A percentile compares a stretch with the other conserved stretches of the same genome.
phyloP scores from a whole-genome alignment of 805 yeast genomes.

The Teunomyces pallodes region DNA sequence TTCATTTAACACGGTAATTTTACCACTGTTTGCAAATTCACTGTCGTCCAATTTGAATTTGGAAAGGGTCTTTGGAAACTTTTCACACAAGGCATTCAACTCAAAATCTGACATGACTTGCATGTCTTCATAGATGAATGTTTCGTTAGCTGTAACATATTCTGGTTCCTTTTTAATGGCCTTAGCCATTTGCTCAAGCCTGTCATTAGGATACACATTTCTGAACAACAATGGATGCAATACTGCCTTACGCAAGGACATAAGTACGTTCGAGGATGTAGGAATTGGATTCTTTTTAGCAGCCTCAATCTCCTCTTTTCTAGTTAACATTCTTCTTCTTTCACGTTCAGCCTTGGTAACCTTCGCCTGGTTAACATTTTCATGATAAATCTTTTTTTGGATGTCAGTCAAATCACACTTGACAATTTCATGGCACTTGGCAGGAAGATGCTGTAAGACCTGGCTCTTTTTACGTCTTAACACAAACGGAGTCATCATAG shows the following conservation, averaged over 20 bases:
- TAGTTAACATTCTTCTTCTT: constrained; percentile 36
- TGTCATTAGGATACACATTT: constrained; percentile 53
- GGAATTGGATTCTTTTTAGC: constrained; percentile 34
- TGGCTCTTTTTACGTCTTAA: constrained; percentile 89
- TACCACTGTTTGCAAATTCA: constrained; percentile 70
- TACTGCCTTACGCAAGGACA: constrained; percentile 89
- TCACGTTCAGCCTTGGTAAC: constrained; percentile 42
- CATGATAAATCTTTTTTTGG: constrained; percentile 61
- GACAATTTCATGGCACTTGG: constrained; percentile 61
- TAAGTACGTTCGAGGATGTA: constrained; percentile 66
- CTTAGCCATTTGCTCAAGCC: constrained; percentile 64
- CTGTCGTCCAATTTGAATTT: constrained; percentile 51
- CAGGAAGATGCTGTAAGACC: constrained; percentile 85
- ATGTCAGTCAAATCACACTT: constrained; percentile 59
- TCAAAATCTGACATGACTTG: constrained; percentile 91
- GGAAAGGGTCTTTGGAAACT: constrained; percentile 65
- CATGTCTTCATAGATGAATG: constrained; percentile 90
- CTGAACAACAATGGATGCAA: constrained; percentile 89
- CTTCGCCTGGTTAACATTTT: constrained; percentile 49
- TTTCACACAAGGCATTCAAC: constrained; percentile 67
- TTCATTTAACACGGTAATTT: constrained; percentile 55
- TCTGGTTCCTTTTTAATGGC: constrained; percentile 79
- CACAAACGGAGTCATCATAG: constrained; percentile 98
- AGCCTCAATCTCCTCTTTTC: constrained; percentile 31
- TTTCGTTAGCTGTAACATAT: constrained; percentile 72